Evolutionary conservation across 345 rosid genomes (phyloP), one percentile per base, ranked within the genome.

Genomic region (Raphanus sativus): DNA sequence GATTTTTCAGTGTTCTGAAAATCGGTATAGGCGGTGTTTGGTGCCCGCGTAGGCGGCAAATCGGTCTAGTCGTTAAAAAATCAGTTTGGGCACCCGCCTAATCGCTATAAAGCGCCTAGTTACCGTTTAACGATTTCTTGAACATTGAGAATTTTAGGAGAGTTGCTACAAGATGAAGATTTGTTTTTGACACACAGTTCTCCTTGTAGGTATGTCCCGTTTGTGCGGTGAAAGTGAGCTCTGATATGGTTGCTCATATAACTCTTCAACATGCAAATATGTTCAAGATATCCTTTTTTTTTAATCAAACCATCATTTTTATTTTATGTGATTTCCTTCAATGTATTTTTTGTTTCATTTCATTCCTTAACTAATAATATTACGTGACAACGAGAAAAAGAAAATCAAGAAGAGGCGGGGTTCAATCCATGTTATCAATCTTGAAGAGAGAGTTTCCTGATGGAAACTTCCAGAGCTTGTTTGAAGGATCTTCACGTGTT

Each of bases 191-290:
- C 12, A 50, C 55, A 58, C 33, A 50, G 15, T 60, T 73, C 2
- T 52, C 9, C 4, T 60, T 84, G 86, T 88, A 94, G 98, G 92
- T 94, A 36, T 94, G 98, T 76, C 97, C 98, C 5, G 90, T 91
- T 78, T 94, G 98, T 79, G 84, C 92, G 58, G 64, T 86, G 86
- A 94, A 93, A 83, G 98, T 89, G 71, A 96, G 95, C 59, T 84
- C 85, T 25, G 98, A 94, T 81, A 89, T 94, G 98, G 97, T 94
- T 84, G 93, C 97, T 2, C 98, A 94, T 82, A 94, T 94, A 83
- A 94, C 97, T 21, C 81, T 88, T 71, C 95, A 90, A 60, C 98
- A 94, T 76, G 95, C 96, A 74, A 89, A 89, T 71, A 83, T 90
- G 76, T 94, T 90, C 80, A 94, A 91, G 89, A 90, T 94, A 94